Evolutionary conservation across 257 asterid genomes (phyloP).

Genomic region (Penstemon eatonii): DNA sequence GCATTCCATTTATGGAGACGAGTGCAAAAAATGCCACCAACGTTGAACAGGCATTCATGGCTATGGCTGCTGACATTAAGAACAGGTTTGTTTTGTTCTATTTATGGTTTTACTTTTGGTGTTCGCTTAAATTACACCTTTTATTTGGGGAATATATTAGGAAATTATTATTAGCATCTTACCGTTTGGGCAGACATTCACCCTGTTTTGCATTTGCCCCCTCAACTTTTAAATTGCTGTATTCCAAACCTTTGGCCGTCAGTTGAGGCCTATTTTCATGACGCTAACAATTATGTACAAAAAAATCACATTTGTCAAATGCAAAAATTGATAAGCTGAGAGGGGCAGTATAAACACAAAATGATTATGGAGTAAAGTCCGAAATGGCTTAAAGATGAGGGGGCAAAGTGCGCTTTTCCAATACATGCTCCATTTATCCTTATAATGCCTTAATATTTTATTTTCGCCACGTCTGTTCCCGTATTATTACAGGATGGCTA

Average conservation of each 20-base stretch:
- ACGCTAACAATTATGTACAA: no score
- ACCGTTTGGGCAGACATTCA: no score
- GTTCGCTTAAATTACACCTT: not conserved
- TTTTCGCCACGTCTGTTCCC: not conserved
- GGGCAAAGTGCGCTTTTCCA: not conserved
- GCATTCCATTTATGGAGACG: conserved; percentile 94
- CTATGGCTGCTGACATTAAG: conserved; percentile 85
- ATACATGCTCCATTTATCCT: not conserved
- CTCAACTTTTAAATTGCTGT: no score
- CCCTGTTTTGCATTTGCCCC: no score
- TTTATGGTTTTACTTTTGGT: not conserved
- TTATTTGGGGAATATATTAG: not conserved
- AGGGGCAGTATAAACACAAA: no score
- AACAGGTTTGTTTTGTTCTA: conserved; percentile 45
- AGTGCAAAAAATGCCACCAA: conserved; percentile 91
- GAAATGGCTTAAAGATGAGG: no score
- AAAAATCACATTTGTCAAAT: no score
- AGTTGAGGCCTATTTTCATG: no score
- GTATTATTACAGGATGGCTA: conserved; percentile 56
- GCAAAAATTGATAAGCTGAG: no score
- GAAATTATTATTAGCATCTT: no score
- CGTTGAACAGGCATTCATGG: conserved; percentile 94
- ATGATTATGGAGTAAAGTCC: no score
- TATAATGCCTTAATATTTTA: not conserved
- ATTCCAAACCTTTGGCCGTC: no score